Conservation (phyloP, 768 basidiomycete genomes). For the Termitomyces sp. region DNA sequence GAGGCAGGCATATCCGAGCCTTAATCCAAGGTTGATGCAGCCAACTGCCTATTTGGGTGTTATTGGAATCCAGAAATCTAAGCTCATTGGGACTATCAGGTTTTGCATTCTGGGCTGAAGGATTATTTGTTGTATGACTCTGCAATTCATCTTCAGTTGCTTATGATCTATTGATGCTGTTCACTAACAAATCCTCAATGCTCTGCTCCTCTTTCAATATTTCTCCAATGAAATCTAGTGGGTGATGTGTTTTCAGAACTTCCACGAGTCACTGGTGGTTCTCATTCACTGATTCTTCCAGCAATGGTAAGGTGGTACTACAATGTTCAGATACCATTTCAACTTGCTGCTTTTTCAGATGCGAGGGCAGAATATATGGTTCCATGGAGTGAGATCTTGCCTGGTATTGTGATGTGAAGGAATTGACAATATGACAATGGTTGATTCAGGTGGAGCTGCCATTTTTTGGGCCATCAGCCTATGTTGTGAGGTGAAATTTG, state of each 20-base stretch:
- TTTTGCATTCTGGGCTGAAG: background rate
- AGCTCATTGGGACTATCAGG: background rate
- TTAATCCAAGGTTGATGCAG: constrained; percentile 2
- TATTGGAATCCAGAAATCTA: constrained; percentile 22
- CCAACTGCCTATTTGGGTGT: constrained; percentile 18
- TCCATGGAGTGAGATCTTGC: constrained; percentile 26
- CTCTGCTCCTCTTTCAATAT: constrained; percentile 17
- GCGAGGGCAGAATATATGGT: constrained; percentile 13
- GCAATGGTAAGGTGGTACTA: background rate
- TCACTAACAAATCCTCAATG: constrained; percentile 23
- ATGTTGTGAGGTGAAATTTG: background rate
- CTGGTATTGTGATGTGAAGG: constrained; percentile 30
- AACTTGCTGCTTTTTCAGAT: background rate
- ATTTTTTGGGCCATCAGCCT: constrained; percentile 1
- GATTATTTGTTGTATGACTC: background rate
- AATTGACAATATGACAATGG: background rate
- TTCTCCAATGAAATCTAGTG: background rate
- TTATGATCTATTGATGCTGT: constrained; percentile 9
- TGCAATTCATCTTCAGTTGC: background rate
- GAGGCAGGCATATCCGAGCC: background rate
- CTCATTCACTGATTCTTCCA: constrained; percentile 8
- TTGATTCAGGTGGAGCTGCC: background rate
- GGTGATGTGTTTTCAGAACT: background rate
- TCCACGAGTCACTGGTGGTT: background rate
- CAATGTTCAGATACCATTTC: background rate